Evolutionary conservation across 2,329 filamentous ascomycete species (phyloP), one percentile per base, ranked within the genome.

Genomic region (Xylariaceae sp.): DNA sequence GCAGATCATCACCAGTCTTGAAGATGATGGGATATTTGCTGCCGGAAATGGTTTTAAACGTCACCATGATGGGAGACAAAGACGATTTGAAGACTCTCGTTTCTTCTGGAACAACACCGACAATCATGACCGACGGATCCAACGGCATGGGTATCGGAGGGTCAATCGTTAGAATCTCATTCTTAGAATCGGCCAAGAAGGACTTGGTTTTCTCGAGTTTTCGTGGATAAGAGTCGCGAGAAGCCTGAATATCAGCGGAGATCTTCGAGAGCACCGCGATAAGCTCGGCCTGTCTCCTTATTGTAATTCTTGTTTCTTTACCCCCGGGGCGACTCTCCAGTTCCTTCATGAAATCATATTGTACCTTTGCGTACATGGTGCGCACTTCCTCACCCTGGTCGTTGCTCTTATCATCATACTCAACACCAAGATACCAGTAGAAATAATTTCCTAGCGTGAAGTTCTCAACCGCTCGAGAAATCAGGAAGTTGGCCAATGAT

Each of bases 401-500:
- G 3, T 87, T 86, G 63, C 89, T 92, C 57, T 82, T 80, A 71
- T 97, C 94, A 66, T 96, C 92, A 65, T 93, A 96, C 75, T 99
- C 96, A 1, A 99, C 95, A 87, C 97, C 97, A 2, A 99, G 82
- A 73, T 98, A 99, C 95, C 95, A 99, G 73, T 97, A 91, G 51
- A 99, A 86, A 75, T 96, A 96, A 71, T 96, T 99, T 26, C 94
- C 95, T 1, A 99, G 82, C 58, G 90, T 88, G 68, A 97, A 91
- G 69, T 96, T 98, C 60, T 88, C 87, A 12, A 91, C 89, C 3
- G 95, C 96, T 31, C 95, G 86, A 1, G 90, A 86, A 53, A 99
- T 95, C 3, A 99, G 80, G 70, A 99, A 99, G 21, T 85, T 86
- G 2, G 93, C 94, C 5, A 99, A 79, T 0, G 93, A 96, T 0